Evolutionary conservation across 331 rosid species (phyloP).

Genomic region (Quercus phellos): DNA sequence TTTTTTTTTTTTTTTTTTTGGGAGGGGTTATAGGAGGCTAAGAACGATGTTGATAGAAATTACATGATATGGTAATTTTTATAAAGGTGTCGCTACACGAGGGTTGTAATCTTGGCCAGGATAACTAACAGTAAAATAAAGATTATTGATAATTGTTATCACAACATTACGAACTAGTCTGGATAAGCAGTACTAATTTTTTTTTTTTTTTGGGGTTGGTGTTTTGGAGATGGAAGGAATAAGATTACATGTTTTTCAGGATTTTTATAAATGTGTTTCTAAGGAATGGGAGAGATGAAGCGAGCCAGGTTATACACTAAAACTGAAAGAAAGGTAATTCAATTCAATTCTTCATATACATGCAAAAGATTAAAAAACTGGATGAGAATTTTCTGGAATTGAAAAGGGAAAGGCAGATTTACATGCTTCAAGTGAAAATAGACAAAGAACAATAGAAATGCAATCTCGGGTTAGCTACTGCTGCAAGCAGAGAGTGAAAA

Average conservation of each 20-base stretch:
- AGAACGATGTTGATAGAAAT: slow-evolving; percentile 11
- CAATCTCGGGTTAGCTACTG: neutral
- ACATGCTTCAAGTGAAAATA: neutral
- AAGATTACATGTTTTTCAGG: neutral
- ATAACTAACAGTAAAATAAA: neutral
- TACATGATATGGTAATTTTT: slow-evolving; percentile 57
- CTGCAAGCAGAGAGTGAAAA: neutral
- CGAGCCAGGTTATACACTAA: neutral
- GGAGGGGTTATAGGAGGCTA: neutral
- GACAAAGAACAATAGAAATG: neutral
- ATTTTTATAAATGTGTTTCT: slow-evolving; percentile 11
- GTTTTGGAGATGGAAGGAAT: neutral
- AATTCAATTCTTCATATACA: neutral
- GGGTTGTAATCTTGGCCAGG: slow-evolving; percentile 15
- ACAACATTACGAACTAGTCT: neutral
- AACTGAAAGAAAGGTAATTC: neutral
- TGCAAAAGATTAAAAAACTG: neutral
- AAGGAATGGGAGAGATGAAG: neutral
- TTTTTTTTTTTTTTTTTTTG: slow-evolving; percentile 9
- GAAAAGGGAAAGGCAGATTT: neutral
- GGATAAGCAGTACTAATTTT: neutral
- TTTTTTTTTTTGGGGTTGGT: neutral
- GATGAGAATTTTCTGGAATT: neutral
- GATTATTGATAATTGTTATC: neutral
- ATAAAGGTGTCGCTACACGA: slow-evolving; percentile 22